Conservation (phyloP, 179 eudicot species). For the Nepenthes alata region DNA sequence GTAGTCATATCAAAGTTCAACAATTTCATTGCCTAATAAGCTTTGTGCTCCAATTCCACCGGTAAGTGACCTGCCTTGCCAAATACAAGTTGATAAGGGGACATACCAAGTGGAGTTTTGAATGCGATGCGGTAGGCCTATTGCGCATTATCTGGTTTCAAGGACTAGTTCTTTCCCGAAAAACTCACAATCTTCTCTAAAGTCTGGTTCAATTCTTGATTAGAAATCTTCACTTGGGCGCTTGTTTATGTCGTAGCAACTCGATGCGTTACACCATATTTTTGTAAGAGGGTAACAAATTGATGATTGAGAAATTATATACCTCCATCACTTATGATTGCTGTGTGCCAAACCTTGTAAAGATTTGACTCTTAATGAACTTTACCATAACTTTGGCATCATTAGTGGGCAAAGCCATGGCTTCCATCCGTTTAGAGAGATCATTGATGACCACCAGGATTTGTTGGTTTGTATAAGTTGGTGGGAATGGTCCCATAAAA, state of each 20-base stretch:
- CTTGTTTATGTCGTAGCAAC: conserved; percentile 1
- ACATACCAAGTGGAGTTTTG: neutral
- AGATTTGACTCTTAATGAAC: neutral
- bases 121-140: neutral
- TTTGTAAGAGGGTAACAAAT: neutral
- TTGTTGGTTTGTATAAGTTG: no score
- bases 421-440: conserved; percentile 2
- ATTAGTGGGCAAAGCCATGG: neutral
- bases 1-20: neutral
- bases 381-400: neutral
- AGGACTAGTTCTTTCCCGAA: neutral
- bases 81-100: neutral
- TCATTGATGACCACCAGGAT: neutral
- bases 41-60: neutral
- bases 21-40: neutral
- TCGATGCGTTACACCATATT: neutral
- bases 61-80: neutral
- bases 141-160: neutral
- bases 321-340: conserved; percentile 3
- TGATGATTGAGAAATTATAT: neutral
- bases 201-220: neutral
- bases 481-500: neutral
- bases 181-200: neutral
- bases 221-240: neutral
- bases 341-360: neutral